Conservation (phyloP, 2,329 filamentous ascomycete species). For the Pleoardoris graminearum region DNA sequence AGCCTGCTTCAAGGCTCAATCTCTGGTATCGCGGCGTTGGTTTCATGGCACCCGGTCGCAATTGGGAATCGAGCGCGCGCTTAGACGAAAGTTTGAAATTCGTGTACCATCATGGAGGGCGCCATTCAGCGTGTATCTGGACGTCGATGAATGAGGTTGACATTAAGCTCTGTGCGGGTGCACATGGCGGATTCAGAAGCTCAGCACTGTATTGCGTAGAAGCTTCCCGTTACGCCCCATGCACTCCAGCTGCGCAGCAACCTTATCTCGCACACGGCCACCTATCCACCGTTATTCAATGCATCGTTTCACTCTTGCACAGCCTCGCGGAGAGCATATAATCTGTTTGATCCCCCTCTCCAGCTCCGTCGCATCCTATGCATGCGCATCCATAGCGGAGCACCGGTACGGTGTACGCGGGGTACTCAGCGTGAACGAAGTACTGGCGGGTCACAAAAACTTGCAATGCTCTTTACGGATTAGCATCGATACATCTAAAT, state of each 20-base stretch:
- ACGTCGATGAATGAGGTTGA: not conserved
- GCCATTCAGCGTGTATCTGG: not conserved
- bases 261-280: not conserved
- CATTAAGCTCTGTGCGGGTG: not conserved
- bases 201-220: not conserved
- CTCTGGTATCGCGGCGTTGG: not conserved
- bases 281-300: not conserved
- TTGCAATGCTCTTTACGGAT: not conserved
- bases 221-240: not conserved
- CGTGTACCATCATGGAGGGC: not conserved
- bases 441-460: too few relatives aligned
- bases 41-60: not conserved
- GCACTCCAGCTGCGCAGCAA: not conserved
- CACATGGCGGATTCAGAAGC: not conserved
- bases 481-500: not conserved
- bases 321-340: conserved; percentile 7
- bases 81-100: not conserved
- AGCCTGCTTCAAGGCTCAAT: not conserved
- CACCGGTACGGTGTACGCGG: not conserved
- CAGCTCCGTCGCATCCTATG: not conserved
- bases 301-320: not conserved
- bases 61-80: not conserved
- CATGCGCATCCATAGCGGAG: not conserved
- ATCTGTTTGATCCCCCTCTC: conserved; percentile 1
- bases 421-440: not conserved